Evolutionary conservation across 2,329 filamentous ascomycete species (phyloP).

Genomic region (Sphaerostilbella broomeana): DNA sequence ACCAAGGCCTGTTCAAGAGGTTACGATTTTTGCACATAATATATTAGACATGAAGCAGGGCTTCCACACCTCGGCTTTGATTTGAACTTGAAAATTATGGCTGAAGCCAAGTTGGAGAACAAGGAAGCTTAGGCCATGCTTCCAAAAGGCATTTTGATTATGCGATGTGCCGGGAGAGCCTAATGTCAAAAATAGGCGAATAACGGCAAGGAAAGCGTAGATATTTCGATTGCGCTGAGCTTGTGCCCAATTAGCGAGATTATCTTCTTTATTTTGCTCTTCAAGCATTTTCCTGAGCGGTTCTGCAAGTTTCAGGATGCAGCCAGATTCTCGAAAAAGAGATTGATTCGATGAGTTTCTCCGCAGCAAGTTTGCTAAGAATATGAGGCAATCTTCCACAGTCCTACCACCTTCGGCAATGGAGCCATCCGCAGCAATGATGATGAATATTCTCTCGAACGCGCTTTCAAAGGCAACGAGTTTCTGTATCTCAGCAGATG

Average conservation of each 20-base stretch:
- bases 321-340: constrained; percentile 85
- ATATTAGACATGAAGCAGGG: constrained; percentile 7
- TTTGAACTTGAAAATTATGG: constrained; percentile 61
- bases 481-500: constrained; percentile 85
- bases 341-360: constrained; percentile 90
- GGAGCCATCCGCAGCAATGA: constrained; percentile 77
- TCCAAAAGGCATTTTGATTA: constrained; percentile 83
- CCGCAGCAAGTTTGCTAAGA: constrained; percentile 81
- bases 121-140: constrained; percentile 70
- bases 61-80: constrained; percentile 66
- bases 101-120: constrained; percentile 80
- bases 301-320: constrained; percentile 62
- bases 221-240: constrained; percentile 81
- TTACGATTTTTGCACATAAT: constrained; percentile 11
- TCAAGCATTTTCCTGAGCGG: constrained; percentile 57
- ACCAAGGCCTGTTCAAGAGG: constrained; percentile 56
- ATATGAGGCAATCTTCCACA: constrained; percentile 86
- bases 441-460: constrained; percentile 76
- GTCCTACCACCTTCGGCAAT: constrained; percentile 75
- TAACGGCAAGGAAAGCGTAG: constrained; percentile 79
- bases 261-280: constrained; percentile 44
- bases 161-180: constrained; percentile 74
- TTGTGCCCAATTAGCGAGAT: constrained; percentile 67
- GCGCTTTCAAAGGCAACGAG: constrained; percentile 92
- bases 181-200: constrained; percentile 75